Evolutionary conservation across 2,329 filamentous ascomycete species (phyloP).

Genomic region (Emericellopsis atlantica): DNA sequence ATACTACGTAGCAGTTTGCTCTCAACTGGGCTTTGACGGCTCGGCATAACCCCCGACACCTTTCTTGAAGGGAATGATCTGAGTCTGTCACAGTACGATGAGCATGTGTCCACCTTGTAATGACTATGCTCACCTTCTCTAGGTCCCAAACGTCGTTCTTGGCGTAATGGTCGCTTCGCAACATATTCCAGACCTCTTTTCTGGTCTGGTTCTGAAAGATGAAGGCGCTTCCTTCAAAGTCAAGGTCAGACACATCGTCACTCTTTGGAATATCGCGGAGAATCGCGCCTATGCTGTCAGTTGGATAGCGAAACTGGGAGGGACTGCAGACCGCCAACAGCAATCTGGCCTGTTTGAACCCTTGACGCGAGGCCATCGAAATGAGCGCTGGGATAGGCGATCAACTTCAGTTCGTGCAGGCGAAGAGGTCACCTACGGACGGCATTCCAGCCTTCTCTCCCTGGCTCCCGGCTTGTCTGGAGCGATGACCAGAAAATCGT

Average conservation of each 20-base stretch:
- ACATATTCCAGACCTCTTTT: constrained; percentile 53
- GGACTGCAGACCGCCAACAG: constrained; percentile 48
- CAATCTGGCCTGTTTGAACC: constrained; percentile 41
- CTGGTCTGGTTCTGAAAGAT: constrained; percentile 52
- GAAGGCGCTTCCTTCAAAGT: constrained; percentile 65
- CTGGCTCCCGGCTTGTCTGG: constrained; percentile 51
- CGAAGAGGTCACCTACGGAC: constrained; percentile 30
- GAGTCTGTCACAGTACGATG: background rate
- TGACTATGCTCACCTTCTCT: constrained; percentile 36
- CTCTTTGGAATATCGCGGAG: constrained; percentile 54
- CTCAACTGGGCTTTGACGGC: too few species aligned
- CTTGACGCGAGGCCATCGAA: constrained; percentile 40
- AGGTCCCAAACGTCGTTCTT: constrained; percentile 69
- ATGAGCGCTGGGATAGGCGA: constrained; percentile 24
- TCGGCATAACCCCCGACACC: constrained; percentile 1
- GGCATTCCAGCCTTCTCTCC: constrained; percentile 48
- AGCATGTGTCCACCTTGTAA: too few species aligned
- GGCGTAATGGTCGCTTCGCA: constrained; percentile 64
- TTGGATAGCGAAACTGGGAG: background rate
- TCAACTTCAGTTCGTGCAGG: constrained; percentile 4
- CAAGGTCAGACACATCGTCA: constrained; percentile 40
- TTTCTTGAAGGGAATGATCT: background rate
- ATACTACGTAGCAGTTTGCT: too few species aligned
- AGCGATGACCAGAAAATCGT: constrained; percentile 57
- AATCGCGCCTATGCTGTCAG: constrained; percentile 43